Evolutionary conservation across 208 protist species (phyloP), one percentile per base, ranked within the genome.

Genomic region (Kentomonas sorsogonicus): DNA sequence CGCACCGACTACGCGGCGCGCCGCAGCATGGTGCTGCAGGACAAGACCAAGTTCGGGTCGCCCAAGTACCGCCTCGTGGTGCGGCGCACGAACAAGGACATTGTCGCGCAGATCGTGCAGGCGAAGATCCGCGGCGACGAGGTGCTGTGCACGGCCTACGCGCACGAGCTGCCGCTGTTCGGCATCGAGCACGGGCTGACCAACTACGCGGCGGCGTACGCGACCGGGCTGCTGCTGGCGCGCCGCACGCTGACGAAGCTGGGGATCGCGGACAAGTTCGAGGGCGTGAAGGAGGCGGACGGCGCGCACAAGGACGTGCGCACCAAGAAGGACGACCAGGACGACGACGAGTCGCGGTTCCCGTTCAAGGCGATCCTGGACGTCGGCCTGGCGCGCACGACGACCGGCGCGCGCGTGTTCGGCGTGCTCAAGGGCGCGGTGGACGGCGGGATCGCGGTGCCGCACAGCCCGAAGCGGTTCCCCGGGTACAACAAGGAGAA

Each of bases 1-100:
- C 98, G 99, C 83, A 99, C 98, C 53, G 98, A 99, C 81, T 99
- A 99, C 90, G 84, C 93, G 53, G 94, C 94, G 34, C 89, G 98
- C 67, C 77, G 96, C 56, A 72, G 86, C 46, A 88, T 99, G 31
- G 91, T 99, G 69, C 72, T 88, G 44, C 98, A 99, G 89, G 98
- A 98, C 74, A 99, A 99, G 80, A 99, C 97, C 83, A 99, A 99
- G 84, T 99, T 98, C 79, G 94, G 95, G 63, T 83, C 96, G 41
- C 96, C 96, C 63, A 99, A 99, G 86, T 99, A 99, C 96, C 86
- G 98, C 64, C 77, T 99, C 22, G 93, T 99, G 50, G 96, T 98
- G 43, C 97, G 98, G 83, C 77, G 98, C 60, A 97, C 96, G 66
- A 99, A 99, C 96, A 83, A 83, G 53, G 96, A 99, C 61, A 78